Base-by-base conservation (phyloP, 257 asterid species). In the Phtheirospermum japonicum region DNA sequence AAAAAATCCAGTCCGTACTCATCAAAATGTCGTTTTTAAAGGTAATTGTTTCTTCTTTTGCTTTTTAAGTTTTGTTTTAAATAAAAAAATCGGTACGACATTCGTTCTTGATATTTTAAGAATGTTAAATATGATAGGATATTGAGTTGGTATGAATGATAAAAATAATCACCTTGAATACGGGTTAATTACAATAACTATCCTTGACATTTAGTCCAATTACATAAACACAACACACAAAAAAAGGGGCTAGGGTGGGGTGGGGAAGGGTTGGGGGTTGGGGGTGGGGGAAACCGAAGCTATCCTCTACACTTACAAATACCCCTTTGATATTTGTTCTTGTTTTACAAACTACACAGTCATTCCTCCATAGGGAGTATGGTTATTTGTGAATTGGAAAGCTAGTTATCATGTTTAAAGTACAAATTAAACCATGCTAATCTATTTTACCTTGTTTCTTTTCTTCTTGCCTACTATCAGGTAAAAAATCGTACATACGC, bases 401-500 rank as follows among this genome's bases (percentile, higher is more conserved):
- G 42, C 11, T 36, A 36, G 7, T 6, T 6, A 36, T 6, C 42
- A 1, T 36, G 2, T 36, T 6, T 9, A 4, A 36, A 36, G 1
- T 36, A 36, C 2, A 23, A 23, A 23, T n/a, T n/a, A n/a, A n/a
- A n/a, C n/a, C n/a, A n/a, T n/a, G n/a, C 50, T 11, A 14, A 46
- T 36, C 13, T 36, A 46, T 46, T n/a, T 32, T 18, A 31, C 6
- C 42, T 50, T 39, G 30, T 37, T 28, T 19, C 54, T 13, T 33
- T 42, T 32, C 17, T 33, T 18, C 6, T 46, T 57, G 28, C 26
- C 39, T 34, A 53, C 45, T 28, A 18, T 18, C 83, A 92, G 99
- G 99, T 57, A 78, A 71, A 66, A 92, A 85, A 52, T 82, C 99
- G 40, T 80, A 57, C 75, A 85, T 89, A 78, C 82, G 64, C 6